Conservation (phyloP, 805 yeast genomes). For the Yamadazyma phyllophila region DNA sequence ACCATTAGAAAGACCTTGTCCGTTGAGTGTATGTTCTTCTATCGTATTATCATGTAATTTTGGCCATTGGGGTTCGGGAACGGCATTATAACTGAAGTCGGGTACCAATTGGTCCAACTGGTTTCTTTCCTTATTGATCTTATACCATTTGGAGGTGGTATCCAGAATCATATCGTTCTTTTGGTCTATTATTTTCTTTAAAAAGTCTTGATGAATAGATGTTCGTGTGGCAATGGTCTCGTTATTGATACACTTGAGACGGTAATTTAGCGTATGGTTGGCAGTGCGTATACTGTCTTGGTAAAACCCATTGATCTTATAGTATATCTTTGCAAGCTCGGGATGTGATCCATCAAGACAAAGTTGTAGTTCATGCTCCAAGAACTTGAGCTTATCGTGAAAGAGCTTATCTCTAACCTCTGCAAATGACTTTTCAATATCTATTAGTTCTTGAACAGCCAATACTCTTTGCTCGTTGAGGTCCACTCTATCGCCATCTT, state of each 20-base stretch:
- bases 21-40: not conserved
- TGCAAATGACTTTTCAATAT: conserved; percentile 86
- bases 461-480: conserved; percentile 48
- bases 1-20: not conserved
- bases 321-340: conserved; percentile 70
- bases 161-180: conserved; percentile 62
- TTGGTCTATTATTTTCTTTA: conserved; percentile 63
- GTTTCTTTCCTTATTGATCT: conserved; percentile 83
- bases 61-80: conserved; percentile 23
- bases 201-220: conserved; percentile 78
- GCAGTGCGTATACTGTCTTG: conserved; percentile 60
- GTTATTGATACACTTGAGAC: conserved; percentile 69
- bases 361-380: conserved; percentile 80
- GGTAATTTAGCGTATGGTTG: conserved; percentile 49
- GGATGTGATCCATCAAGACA: conserved; percentile 92
- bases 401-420: conserved; percentile 77
- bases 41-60: not conserved
- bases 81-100: conserved; percentile 47
- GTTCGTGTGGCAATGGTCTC: conserved; percentile 80
- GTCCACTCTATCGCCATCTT: conserved; percentile 18
- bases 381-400: conserved; percentile 73
- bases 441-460: conserved; percentile 72
- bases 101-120: conserved; percentile 67
- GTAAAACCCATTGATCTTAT: conserved; percentile 68
- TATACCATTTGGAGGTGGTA: conserved; percentile 88